Percentiles rank a stretch among this genome's conserved stretches.
Conservation (phyloP, 352 stramenopile species). For the Globisporangium apiculatum region DNA sequence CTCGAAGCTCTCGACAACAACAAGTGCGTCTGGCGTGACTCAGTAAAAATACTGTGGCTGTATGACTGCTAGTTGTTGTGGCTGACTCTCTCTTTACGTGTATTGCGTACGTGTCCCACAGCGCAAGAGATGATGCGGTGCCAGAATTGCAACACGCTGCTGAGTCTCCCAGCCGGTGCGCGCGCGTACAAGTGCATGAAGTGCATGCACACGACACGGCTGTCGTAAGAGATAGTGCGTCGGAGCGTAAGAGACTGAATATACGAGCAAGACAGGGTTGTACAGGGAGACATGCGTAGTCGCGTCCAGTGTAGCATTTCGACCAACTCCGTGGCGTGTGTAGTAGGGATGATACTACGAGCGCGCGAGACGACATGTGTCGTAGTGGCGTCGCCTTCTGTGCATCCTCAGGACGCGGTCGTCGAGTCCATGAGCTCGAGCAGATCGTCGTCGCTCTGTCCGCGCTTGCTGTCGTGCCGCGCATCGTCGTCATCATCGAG, state of each 20-base stretch:
- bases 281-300: no score
- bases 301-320: no score
- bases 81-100: conserved; percentile 7
- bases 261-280: no score
- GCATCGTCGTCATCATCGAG: conserved; percentile 23
- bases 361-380: no score
- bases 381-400: no score
- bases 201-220: conserved; percentile 68
- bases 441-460: conserved; percentile 51
- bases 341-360: no score
- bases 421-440: conserved; percentile 86
- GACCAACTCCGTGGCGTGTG: no score
- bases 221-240: conserved; percentile 36
- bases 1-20: conserved; percentile 77
- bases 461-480: conserved; percentile 36
- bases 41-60: background rate
- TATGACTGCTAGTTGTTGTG: background rate
- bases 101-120: conserved; percentile 7
- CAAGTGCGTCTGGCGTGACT: conserved; percentile 40
- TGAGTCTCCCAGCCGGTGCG: conserved; percentile 71
- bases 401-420: conserved; percentile 9
- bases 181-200: conserved; percentile 89
- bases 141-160: conserved; percentile 80
- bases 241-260: no score
- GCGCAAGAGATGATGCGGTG: conserved; percentile 85